Base-by-base conservation (phyloP, 202 grass and related monocot genomes). In the Musa balbisiana region DNA sequence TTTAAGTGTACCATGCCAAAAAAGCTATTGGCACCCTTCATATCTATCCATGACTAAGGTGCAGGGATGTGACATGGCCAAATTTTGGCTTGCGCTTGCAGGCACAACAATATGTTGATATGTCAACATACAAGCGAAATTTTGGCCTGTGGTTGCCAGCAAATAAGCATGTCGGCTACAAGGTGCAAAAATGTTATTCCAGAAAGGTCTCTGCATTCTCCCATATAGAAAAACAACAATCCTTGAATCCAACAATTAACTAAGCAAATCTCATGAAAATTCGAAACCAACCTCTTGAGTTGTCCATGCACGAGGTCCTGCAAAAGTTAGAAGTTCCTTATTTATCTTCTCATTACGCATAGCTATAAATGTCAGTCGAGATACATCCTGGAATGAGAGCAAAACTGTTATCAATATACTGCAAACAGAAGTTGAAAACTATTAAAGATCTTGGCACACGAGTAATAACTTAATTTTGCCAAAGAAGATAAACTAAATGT, bases 271-370 rank as follows among this genome's bases (percentile, higher is more conserved):
- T 43, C 33, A 6, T 43, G 33, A 43, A 43, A 43, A 43, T 43
- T 43, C 5, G 5, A 43, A 43, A 43, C 65, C 59, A 86, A 98
- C 94, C 91, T 98, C 94, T 87, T 98, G 94, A 74, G 88, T 92
- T 73, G 93, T 97, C 93, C 93, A 97, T 55, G 93, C 86, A 65
- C 94, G 94, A 77, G 94, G 90, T 83, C 94, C 94, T 22, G 94
- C 88, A 85, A 98, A 93, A 62, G 88, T 91, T 67, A 98, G 52
- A 66, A 93, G 84, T 74, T 91, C 88, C 68, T 92, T 91, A 66
- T 77, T 83, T 29, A 83, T 72, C 80, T 93, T 98, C 81, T 98
- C 87, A 51, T 89, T 98, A 49, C 88, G 82, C 83, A 93, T 80
- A 29, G 91, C 94, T 82, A 98, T 84, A 92, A 98, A 98, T 80